These are phyloP conservation scores for Backusella circina DNA, from an alignment of 192 early-diverging fungal species.

Conservation along the genomic window DNA sequence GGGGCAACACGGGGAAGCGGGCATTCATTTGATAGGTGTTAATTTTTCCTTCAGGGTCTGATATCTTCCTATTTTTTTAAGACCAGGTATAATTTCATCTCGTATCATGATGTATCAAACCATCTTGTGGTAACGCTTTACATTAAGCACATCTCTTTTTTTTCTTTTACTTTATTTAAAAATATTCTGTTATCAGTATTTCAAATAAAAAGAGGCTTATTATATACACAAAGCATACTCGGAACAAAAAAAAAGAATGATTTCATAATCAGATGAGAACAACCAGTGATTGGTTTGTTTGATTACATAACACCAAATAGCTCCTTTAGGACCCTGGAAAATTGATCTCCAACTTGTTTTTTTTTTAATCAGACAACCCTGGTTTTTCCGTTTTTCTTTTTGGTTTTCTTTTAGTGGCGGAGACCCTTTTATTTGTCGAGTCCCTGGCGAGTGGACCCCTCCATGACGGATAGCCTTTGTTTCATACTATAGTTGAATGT, in stretches of 20 bases:
- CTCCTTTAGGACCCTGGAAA: background rate
- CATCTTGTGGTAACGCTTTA: background rate
- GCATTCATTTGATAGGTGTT: background rate
- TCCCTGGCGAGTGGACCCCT: conserved; percentile 4
- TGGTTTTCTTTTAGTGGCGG: background rate
- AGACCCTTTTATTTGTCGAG: background rate
- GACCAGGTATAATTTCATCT: background rate
- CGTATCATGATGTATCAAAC: background rate
- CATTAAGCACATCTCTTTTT: background rate
- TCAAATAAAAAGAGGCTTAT: background rate
- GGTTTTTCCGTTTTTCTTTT: background rate
- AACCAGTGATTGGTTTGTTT: background rate
- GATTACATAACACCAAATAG: background rate
- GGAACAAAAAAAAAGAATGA: background rate
- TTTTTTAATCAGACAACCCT: background rate
- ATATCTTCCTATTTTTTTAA: conserved; percentile 1
- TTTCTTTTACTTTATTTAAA: background rate
- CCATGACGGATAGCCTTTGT: background rate
- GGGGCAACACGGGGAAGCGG: conserved; percentile 8
- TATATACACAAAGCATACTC: background rate
- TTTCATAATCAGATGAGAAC: background rate
- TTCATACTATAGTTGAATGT: background rate
- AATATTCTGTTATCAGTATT: background rate
- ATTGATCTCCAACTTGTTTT: background rate
- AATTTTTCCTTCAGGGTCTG: background rate